These are phyloP conservation scores for Yamadazyma sp. DNA, from an alignment of 805 yeast genomes.

Conservation along the genomic window DNA sequence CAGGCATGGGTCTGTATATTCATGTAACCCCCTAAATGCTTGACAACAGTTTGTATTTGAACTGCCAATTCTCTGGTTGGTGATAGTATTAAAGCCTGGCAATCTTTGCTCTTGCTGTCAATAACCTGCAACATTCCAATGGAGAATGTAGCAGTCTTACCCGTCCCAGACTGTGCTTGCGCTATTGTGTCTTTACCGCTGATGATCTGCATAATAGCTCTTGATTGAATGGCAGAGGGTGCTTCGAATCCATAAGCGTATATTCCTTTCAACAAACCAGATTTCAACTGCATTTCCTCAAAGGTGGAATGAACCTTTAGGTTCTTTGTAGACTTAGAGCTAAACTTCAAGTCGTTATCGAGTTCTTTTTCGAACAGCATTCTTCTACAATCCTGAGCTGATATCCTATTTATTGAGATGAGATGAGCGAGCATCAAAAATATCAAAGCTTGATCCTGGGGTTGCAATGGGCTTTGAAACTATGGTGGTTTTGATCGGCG, in stretches of 20 bases:
- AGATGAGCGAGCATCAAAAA: slow-evolving; percentile 8
- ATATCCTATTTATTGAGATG: slow-evolving; percentile 11
- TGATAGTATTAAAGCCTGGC: slow-evolving; percentile 88
- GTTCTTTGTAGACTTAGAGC: slow-evolving; percentile 47
- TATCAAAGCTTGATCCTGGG: slow-evolving; percentile 1
- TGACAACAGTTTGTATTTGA: slow-evolving; percentile 87
- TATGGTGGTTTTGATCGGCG: slow-evolving; percentile 52
- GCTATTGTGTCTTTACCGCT: slow-evolving; percentile 95
- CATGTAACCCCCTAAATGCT: slow-evolving; percentile 84
- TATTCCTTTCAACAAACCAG: slow-evolving; percentile 50
- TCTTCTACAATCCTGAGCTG: background rate
- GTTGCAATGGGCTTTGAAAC: slow-evolving; percentile 14
- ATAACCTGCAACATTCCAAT: slow-evolving; percentile 89
- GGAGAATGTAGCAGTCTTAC: slow-evolving; percentile 97
- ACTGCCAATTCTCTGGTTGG: slow-evolving; percentile 96
- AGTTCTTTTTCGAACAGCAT: slow-evolving; percentile 13
- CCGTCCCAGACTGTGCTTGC: slow-evolving; percentile 99
- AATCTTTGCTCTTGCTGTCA: slow-evolving; percentile 67
- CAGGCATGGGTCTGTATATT: slow-evolving; percentile 85
- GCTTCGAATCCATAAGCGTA: slow-evolving; percentile 91
- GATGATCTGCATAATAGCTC: slow-evolving; percentile 94
- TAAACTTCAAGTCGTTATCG: slow-evolving; percentile 19
- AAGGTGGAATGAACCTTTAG: slow-evolving; percentile 51
- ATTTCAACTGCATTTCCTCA: slow-evolving; percentile 43
- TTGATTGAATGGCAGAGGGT: slow-evolving; percentile 96